Evolutionary conservation across 495 filamentous ascomycete genomes (phyloP).

Genomic region (Penicillium pancosmium): DNA sequence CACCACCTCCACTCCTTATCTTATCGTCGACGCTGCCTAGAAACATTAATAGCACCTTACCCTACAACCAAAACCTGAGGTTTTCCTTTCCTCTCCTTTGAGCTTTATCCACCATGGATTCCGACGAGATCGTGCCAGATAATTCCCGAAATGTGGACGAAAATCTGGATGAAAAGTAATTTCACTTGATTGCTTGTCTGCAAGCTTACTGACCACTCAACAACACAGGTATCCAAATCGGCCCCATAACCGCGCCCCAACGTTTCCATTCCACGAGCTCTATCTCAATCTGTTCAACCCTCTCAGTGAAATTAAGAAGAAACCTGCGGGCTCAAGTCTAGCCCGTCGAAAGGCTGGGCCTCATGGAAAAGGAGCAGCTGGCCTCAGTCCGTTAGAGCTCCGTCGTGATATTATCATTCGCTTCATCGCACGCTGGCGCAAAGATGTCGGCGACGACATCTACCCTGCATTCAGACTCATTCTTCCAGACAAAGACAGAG

Average conservation of each 20-base stretch:
- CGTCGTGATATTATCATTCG: constrained; percentile 84
- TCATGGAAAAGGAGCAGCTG: constrained; percentile 50
- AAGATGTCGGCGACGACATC: constrained; percentile 86
- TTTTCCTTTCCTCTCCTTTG: constrained; percentile 11
- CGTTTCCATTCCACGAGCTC: constrained; percentile 82
- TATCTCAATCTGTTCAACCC: constrained; percentile 82
- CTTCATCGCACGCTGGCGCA: constrained; percentile 87
- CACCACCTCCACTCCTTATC: constrained; percentile 20
- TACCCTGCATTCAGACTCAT: constrained; percentile 93
- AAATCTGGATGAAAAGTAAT: constrained; percentile 69
- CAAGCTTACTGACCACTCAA: constrained; percentile 28
- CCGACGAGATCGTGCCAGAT: constrained; percentile 44
- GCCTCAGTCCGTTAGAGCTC: constrained; percentile 76
- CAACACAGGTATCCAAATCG: constrained; percentile 74
- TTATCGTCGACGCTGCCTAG: constrained; percentile 41
- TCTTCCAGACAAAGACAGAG: constrained; percentile 90
- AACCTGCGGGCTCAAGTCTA: constrained; percentile 55
- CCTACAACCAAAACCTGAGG: constrained; percentile 15
- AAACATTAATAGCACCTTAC: neutral
- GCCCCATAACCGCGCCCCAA: constrained; percentile 76
- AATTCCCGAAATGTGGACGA: constrained; percentile 33
- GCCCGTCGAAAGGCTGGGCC: constrained; percentile 57
- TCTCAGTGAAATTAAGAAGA: constrained; percentile 80
- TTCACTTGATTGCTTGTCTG: neutral
- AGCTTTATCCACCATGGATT: constrained; percentile 46